Evolutionary conservation across 306 rosid genomes (phyloP).

Genomic region (Astragalus membranaceus): DNA sequence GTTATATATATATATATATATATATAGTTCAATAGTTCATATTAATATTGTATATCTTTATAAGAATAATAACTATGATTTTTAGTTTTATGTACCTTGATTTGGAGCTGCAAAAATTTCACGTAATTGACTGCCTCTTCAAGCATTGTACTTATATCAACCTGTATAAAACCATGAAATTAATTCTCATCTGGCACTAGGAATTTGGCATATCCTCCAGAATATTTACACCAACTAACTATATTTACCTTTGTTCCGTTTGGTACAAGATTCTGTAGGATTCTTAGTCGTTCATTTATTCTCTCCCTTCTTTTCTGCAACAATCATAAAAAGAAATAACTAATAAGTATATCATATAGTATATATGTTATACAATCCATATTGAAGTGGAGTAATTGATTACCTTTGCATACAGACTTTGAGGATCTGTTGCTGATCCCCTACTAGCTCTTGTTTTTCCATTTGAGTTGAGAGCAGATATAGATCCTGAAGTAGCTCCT

Average conservation of each 20-base stretch:
- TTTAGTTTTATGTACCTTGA: constrained; percentile 56
- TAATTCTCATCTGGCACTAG: not conserved
- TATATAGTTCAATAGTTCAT: too few relatives aligned
- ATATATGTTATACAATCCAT: not conserved
- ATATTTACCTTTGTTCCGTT: constrained; percentile 75
- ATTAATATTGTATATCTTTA: not conserved
- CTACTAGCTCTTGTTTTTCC: constrained; percentile 72
- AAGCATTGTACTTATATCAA: constrained; percentile 96
- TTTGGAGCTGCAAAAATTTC: constrained; percentile 84
- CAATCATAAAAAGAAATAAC: not conserved
- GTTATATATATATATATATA: not conserved
- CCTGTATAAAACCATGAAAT: constrained; percentile 32
- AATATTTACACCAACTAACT: not conserved
- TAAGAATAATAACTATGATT: not conserved
- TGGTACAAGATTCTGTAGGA: constrained; percentile 77
- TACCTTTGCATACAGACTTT: constrained; percentile 96
- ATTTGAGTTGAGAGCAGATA: constrained; percentile 39
- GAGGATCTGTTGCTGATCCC: constrained; percentile 96
- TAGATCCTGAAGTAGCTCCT: constrained; percentile 38
- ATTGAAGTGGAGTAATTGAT: not conserved
- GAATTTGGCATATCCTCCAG: not conserved
- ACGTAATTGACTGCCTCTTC: constrained; percentile 94
- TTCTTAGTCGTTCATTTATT: constrained; percentile 71
- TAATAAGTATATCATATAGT: not conserved
- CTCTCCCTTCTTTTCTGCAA: constrained; percentile 91